Percentiles rank a stretch among this genome's conserved stretches.
Conservation (phyloP, 805 yeast species). For the Saccharomycopsis olivae region DNA sequence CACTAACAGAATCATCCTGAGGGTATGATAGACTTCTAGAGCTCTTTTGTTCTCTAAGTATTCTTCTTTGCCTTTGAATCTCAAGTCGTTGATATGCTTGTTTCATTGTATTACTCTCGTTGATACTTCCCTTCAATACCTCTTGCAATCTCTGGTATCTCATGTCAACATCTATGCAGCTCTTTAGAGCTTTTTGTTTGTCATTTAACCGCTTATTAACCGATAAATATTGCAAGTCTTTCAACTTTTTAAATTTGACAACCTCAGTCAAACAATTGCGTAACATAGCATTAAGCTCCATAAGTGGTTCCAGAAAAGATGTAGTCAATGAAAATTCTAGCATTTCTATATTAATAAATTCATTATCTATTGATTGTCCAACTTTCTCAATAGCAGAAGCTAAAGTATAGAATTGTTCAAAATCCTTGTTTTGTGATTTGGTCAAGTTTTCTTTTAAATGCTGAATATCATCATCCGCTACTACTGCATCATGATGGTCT, state of each 20-base stretch:
- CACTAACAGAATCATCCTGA: slow-evolving; percentile 20
- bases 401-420: slow-evolving; percentile 39
- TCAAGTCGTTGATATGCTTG: slow-evolving; percentile 24
- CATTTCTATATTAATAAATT: slow-evolving; percentile 41
- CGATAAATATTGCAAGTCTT: slow-evolving; percentile 39
- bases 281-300: slow-evolving; percentile 27
- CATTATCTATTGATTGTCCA: slow-evolving; percentile 78
- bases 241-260: slow-evolving; percentile 47
- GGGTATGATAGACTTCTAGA: slow-evolving; percentile 21
- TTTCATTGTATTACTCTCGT: slow-evolving; percentile 27
- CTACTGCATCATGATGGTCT: not conserved
- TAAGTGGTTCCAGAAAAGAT: slow-evolving; percentile 29
- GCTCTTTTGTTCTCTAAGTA: slow-evolving; percentile 20
- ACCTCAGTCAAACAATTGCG: slow-evolving; percentile 31
- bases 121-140: slow-evolving; percentile 27
- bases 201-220: slow-evolving; percentile 31
- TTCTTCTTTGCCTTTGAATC: slow-evolving; percentile 20
- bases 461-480: slow-evolving; percentile 15
- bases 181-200: slow-evolving; percentile 24
- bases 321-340: slow-evolving; percentile 27
- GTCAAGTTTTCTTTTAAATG: slow-evolving; percentile 24
- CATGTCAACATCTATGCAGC: slow-evolving; percentile 26
- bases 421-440: slow-evolving; percentile 23
- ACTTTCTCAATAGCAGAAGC: slow-evolving; percentile 64
- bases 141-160: slow-evolving; percentile 24